These are phyloP conservation scores for Fusarium subglutinans DNA, from an alignment of 2,329 filamentous ascomycete genomes.

Conservation along the genomic window DNA sequence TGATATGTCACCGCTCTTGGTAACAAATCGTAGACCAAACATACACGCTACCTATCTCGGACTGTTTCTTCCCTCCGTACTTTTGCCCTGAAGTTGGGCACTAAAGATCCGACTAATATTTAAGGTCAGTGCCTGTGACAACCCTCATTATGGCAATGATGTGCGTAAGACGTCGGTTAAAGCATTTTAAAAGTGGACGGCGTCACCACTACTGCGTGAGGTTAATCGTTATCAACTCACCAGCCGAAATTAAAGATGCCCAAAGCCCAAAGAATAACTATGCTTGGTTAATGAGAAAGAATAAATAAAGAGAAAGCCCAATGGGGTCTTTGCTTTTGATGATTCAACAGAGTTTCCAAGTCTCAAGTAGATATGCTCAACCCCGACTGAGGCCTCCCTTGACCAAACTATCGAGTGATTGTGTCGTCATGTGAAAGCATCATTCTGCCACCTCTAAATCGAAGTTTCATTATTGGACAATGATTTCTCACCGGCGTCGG, in stretches of 20 bases:
- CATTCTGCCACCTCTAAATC: conserved; percentile 2
- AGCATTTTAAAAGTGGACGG: conserved; percentile 27
- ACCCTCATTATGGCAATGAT: conserved; percentile 27
- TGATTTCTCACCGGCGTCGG: not conserved
- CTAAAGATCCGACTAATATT: conserved; percentile 12
- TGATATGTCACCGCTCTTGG: not conserved
- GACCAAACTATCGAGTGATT: conserved; percentile 16
- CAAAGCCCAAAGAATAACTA: not conserved
- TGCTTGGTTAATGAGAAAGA: not conserved
- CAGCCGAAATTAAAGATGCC: conserved; percentile 17
- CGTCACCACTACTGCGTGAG: conserved; percentile 24
- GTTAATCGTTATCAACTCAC: conserved; percentile 18
- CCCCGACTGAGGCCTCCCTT: not conserved
- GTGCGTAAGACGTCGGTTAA: conserved; percentile 23
- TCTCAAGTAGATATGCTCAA: not conserved
- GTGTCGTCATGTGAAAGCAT: conserved; percentile 33
- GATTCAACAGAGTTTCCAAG: not conserved
- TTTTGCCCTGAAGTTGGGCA: conserved; percentile 15
- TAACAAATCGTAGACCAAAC: not conserved
- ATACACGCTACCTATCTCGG: not conserved
- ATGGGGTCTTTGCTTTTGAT: not conserved
- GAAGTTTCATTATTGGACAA: conserved; percentile 21
- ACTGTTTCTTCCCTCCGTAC: not conserved
- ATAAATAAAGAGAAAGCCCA: not conserved
- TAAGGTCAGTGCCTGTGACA: conserved; percentile 1